Evolutionary conservation across 208 protist species (phyloP), one percentile per base, ranked within the genome.

Genomic region (Willaertia magna): DNA sequence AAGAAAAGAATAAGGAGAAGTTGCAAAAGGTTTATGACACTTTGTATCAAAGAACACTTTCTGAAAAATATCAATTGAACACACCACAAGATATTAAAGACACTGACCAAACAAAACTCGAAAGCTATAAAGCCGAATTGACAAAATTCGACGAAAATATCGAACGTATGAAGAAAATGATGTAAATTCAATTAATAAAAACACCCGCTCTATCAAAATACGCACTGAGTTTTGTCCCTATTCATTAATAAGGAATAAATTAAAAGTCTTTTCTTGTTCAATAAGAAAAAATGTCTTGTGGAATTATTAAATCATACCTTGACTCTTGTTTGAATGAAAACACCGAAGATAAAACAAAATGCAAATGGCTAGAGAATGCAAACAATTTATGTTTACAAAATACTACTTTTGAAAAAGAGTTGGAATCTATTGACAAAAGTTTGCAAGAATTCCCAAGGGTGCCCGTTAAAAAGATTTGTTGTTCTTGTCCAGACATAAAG

Each of bases 51-150:
- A 95, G 95, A 88, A 96, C 96, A 90, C 91, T 88, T 11, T 93
- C 93, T 55, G 90, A 93, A 26, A 93, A 94, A 87, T 97, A 97
- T 88, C 89, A 94, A 74, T 92, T 89, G 18, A 97, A 96, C 88
- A 94, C 97, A 16, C 95, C 95, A 26, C 88, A 85, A 74, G 92
- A 95, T 44, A 89, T 97, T 14, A 88, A 89, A n/a, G 95, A 97
- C 89, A 90, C 87, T 20, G 92, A 94, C 82, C 96, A 96, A 90
- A 47, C 88, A 4, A 75, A 61, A 12, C 14, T 40, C 7, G 76
- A 83, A 83, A 40, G 43, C 14, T 85, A 55, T 39, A 74, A 79
- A 7, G 4, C 9, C n/a, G 74, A 85, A n/a, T 22, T 85, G 0
- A 2, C 26, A 20, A 55, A 83, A 18, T 22, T 83, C 39, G 78